Base-by-base conservation (phyloP, 225 moss, liverwort and hornwort genomes). In the Anthoceros angustus region DNA sequence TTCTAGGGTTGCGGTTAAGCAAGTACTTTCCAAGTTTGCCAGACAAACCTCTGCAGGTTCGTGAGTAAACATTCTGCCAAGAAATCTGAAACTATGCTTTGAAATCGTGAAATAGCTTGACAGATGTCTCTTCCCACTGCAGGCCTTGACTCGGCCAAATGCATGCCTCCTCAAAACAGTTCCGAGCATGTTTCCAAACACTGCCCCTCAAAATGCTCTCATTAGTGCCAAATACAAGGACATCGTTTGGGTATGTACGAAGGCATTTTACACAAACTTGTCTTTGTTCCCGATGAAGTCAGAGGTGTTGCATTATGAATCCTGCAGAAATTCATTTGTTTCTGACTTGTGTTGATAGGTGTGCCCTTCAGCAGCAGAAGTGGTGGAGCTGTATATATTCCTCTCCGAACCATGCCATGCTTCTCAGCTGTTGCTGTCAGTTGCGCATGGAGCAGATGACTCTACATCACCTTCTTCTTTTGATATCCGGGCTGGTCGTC, bases 11-110 rank as follows among this genome's bases (percentile, higher is more conserved):
- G 70, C 84, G 92, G 72, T 68, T 81, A 42, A 83, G 80, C 70
- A 98, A 92, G 74, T 82, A 98, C 70, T 92, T 91, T 74, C 92
- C 88, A 65, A 88, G 88, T 10, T 79, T 89, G 72, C 85, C 92
- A 63, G 86, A 88, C 70, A 78, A 82, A 45, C 92, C 95, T 39
- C 77, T 98, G 76, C 95, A 92, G 91, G 95, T 86, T 26, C 48
- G n/a, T 42, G 8, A 8, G 25, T 67, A 21, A 26, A 43, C 39
- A 16, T 8, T n/a, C n/a, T 67, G 25, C 23, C 14, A 8, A 15
- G 15, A 7, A n/a, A 38, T 64, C 16, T 38, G 39, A 25, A 41
- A 64, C 16, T 38, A 25, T 38, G 7, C 5, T 38, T 38, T 38
- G 32, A 26, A 64, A 38, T 7, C 25, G 38, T 64, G 64, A 15